A percentile compares a stretch with the other conserved stretches of the same genome.
Evolutionary conservation across 2,329 filamentous ascomycete species (phyloP).

Genomic region (Fusarium sp.): DNA sequence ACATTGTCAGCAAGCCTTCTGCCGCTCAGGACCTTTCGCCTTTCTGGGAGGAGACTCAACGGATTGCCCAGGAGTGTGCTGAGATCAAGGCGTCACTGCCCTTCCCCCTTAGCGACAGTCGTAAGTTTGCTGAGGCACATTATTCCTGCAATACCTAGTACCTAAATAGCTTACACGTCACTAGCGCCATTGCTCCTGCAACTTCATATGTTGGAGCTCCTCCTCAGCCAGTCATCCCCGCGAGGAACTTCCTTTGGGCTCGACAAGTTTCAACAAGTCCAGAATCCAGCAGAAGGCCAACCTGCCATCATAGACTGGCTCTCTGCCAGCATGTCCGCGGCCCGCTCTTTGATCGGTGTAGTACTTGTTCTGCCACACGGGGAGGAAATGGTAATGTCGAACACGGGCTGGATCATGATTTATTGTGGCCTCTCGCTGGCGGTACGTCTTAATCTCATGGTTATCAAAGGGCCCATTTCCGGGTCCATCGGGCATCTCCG

Average conservation of each 20-base stretch:
- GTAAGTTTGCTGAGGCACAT: slow-evolving; percentile 19
- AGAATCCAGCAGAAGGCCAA: slow-evolving; percentile 19
- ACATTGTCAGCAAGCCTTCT: slow-evolving; percentile 16
- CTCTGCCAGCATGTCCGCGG: slow-evolving; percentile 45
- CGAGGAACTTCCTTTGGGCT: slow-evolving; percentile 43
- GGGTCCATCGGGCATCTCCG: slow-evolving; percentile 40
- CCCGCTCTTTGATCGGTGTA: slow-evolving; percentile 39
- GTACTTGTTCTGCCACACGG: slow-evolving; percentile 40
- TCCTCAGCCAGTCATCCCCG: slow-evolving; percentile 45
- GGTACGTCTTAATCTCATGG: slow-evolving; percentile 45
- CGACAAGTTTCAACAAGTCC: slow-evolving; percentile 31
- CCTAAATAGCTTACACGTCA: background rate
- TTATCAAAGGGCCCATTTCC: slow-evolving; percentile 28
- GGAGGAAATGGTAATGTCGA: slow-evolving; percentile 44
- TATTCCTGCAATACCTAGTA: too few relatives aligned
- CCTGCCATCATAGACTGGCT: slow-evolving; percentile 38
- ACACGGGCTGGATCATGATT: slow-evolving; percentile 48
- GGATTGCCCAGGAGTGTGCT: slow-evolving; percentile 12
- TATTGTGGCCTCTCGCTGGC: slow-evolving; percentile 47
- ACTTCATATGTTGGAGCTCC: slow-evolving; percentile 43
- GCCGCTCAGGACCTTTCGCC: background rate
- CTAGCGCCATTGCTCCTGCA: slow-evolving; percentile 44
- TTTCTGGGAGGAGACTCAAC: slow-evolving; percentile 18
- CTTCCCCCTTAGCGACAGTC: slow-evolving; percentile 46
- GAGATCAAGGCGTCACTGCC: slow-evolving; percentile 36